Evolutionary conservation across 2,329 filamentous ascomycete species (phyloP).

Genomic region (Colletotrichum siamense): DNA sequence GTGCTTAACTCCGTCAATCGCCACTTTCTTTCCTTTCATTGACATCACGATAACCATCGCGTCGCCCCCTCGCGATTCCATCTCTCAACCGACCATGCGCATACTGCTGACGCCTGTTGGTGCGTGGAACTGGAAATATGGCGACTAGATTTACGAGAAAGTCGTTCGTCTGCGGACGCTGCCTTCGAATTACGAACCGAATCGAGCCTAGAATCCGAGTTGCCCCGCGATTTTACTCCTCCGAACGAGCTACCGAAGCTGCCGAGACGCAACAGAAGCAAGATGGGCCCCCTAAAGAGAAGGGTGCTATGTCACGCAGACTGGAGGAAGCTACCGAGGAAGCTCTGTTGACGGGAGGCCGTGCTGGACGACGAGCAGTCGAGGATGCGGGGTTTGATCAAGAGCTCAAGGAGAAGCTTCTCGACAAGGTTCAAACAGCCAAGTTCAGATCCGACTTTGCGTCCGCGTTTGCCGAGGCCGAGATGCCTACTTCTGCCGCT

Average conservation of each 20-base stretch:
- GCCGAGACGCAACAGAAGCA: neutral
- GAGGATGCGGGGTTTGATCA: slow-evolving; percentile 69
- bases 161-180: neutral
- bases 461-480: slow-evolving; percentile 52
- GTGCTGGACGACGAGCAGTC: slow-evolving; percentile 62
- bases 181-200: neutral
- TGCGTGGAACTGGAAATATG: neutral
- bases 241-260: slow-evolving; percentile 6
- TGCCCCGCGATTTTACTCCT: neutral
- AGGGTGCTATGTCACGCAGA: slow-evolving; percentile 59
- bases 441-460: slow-evolving; percentile 59
- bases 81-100: neutral
- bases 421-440: slow-evolving; percentile 61
- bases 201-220: neutral
- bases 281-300: neutral
- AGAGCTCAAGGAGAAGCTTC: slow-evolving; percentile 63
- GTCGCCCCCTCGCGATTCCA: neutral
- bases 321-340: slow-evolving; percentile 69
- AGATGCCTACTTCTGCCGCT: slow-evolving; percentile 63
- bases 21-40: slow-evolving; percentile 14
- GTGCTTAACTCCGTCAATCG: slow-evolving; percentile 19
- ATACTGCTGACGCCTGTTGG: neutral
- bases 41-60: slow-evolving; percentile 12
- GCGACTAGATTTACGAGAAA: neutral
- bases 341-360: slow-evolving; percentile 62